Conservation (phyloP, 140 eudicot species). For the Oenanthe javanica region DNA sequence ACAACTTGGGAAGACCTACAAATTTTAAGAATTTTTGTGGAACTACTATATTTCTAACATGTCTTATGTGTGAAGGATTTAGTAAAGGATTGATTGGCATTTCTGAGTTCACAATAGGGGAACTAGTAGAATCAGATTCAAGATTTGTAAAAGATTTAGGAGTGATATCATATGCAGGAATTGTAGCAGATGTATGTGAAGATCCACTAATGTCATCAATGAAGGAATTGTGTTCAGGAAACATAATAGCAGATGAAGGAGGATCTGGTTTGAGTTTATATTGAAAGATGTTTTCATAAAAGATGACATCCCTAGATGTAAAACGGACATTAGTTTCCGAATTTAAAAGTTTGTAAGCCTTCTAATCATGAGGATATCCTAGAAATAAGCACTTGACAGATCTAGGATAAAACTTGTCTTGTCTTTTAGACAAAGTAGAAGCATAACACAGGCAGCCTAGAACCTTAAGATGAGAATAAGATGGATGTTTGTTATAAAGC, state of each 20-base stretch:
- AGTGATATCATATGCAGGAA: too few relatives aligned
- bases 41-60: neutral
- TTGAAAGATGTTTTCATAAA: neutral
- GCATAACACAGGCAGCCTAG: neutral
- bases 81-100: too few relatives aligned
- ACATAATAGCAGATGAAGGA: neutral
- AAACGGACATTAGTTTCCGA: neutral
- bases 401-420: neutral
- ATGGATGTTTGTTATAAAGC: too few relatives aligned
- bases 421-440: neutral
- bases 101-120: too few relatives aligned
- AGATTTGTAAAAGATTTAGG: too few relatives aligned
- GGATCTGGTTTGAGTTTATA: neutral
- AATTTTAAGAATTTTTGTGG: too few relatives aligned
- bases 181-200: neutral
- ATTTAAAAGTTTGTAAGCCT: neutral
- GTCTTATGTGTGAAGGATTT: too few relatives aligned
- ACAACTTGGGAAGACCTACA: neutral
- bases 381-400: neutral
- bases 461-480: neutral
- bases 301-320: neutral
- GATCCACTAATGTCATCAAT: neutral
- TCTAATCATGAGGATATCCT: conserved; percentile 2
- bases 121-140: too few relatives aligned
- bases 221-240: neutral